Evolutionary conservation across 768 basidiomycete genomes (phyloP), one percentile per base, ranked within the genome.

Genomic region (Pleurotus salmoneostramineus): DNA sequence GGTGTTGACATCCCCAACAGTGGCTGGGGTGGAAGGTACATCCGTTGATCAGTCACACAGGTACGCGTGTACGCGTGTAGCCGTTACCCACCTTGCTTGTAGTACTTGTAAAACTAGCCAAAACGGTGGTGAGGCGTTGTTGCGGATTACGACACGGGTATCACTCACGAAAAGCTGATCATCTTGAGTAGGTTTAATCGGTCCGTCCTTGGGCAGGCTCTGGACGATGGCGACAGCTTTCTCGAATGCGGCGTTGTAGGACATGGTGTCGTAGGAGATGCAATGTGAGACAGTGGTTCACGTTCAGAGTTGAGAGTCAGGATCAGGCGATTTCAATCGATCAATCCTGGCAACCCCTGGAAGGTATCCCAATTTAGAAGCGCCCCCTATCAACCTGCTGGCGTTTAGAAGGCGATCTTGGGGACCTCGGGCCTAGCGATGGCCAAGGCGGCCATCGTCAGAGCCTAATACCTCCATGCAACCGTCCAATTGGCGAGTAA

Each of bases 81-180:
- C 56, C 57, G 61, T 57, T 17, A 47, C 70, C 46, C 56, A 89
- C 93, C 93, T 80, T 96, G 95, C 82, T 98, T 99, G 83, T 79
- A 98, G 72, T 88, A 84, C 64, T 80, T 81, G 80, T 98, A 99
- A 80, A 97, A 97, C 95, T 98, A 58, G 60, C 32, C 52, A 59
- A n/a, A n/a, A n/a, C n/a, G n/a, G 37, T 54, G 34, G 33, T 31
- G 10, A 33, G 45, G n/a, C n/a, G n/a, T n/a, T n/a, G n/a, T n/a
- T n/a, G 50, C 59, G 43, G 61, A 21, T 42, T 7, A 57, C 27
- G 56, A 58, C 56, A 60, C 63, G 36, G 34, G 44, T 42, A 44
- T n/a, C 36, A 76, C 90, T 69, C 71, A 95, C 95, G 64, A 74
- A 77, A 63, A 98, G 89, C 77, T 92, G 82, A 57, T 92, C 88